phyloP scores from a whole-genome alignment of 2,329 filamentous ascomycete species.

The Penicillium hordei region DNA sequence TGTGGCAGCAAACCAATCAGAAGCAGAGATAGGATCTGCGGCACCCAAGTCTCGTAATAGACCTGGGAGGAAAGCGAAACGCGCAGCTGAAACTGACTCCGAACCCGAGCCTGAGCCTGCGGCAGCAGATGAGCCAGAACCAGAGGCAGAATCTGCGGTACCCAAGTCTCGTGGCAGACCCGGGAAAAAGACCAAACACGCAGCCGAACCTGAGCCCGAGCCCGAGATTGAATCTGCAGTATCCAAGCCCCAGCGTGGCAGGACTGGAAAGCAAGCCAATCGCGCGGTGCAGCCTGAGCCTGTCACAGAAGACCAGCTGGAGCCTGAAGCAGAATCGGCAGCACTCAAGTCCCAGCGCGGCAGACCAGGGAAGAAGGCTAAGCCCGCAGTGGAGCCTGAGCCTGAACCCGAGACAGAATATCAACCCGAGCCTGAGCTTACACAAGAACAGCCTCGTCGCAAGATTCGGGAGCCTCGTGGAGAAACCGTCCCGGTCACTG shows the following conservation, averaged over 20 bases:
- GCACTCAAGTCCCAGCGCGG: slow-evolving; percentile 2
- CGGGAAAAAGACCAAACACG: slow-evolving; percentile 7
- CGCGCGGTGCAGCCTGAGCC: neutral
- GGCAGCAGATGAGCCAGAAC: neutral
- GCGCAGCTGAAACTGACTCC: neutral
- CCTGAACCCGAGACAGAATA: slow-evolving; percentile 4
- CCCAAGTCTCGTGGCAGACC: slow-evolving; percentile 1
- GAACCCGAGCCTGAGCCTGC: neutral
- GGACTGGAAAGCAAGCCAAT: slow-evolving; percentile 11
- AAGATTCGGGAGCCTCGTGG: slow-evolving; percentile 34
- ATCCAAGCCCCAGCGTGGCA: slow-evolving; percentile 2
- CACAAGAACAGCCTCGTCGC: slow-evolving; percentile 18
- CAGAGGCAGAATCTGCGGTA: slow-evolving; percentile 4
- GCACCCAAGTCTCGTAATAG: slow-evolving; percentile 2
- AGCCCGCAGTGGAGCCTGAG: slow-evolving; percentile 6
- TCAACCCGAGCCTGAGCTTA: slow-evolving; percentile 1
- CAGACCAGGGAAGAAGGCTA: slow-evolving; percentile 10
- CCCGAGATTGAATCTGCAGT: neutral
- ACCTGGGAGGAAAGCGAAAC: slow-evolving; percentile 11
- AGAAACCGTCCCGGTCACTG: slow-evolving; percentile 42
- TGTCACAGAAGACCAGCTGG: neutral
- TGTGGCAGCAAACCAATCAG: neutral
- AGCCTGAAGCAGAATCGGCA: slow-evolving; percentile 9
- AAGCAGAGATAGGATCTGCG: slow-evolving; percentile 4
- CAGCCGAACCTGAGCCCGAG: neutral